Evolutionary conservation across 1,139 yeast species (phyloP), one percentile per base, ranked within the genome.

Genomic region (Scheffersomyces segobiensis): DNA sequence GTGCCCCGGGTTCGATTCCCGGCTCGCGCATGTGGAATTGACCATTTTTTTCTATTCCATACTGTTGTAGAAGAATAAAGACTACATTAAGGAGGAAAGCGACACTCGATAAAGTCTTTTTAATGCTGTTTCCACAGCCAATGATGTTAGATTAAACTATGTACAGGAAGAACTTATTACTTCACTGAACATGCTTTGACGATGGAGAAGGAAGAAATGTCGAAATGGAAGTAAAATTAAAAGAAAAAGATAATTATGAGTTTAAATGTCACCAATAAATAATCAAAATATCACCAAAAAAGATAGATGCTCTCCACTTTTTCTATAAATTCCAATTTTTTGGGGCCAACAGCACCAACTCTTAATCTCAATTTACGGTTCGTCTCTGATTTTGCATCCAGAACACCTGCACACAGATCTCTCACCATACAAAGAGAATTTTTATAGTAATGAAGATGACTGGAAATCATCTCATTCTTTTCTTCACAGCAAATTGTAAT

Each of bases 401-500:
- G 17, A 14, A 17, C 17, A 24, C 18, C 53, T n/a, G n/a, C 12
- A 42, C 10, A 50, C 46, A 47, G 5, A 26, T 19, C 21, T 32
- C 52, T 46, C 47, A 8, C 39, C 53, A n/a, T 19, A 12, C 21
- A 22, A 47, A 17, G 39, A 19, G 50, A n/a, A 20, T 17, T 18
- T 20, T 46, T 20, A 32, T 20, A 22, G 17, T 19, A 14, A 18
- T 46, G 39, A 19, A 19, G 22, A 19, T 48, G 20, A 14, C 20
- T 19, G 8, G 14, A 19, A 19, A 32, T 32, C 42, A 32, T 18
- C 49, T 14, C 4, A 26, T 42, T 10, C 42, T 32, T 32, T 32
- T 32, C 42, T 32, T 32, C 42, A 32, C 42, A 17, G 42, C 42
- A 14, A 32, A 32, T 32, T n/a, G 57, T 10, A 52, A 91, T 91